Base-by-base conservation (phyloP, 768 basidiomycete genomes). In the Hygrophorus russula region DNA sequence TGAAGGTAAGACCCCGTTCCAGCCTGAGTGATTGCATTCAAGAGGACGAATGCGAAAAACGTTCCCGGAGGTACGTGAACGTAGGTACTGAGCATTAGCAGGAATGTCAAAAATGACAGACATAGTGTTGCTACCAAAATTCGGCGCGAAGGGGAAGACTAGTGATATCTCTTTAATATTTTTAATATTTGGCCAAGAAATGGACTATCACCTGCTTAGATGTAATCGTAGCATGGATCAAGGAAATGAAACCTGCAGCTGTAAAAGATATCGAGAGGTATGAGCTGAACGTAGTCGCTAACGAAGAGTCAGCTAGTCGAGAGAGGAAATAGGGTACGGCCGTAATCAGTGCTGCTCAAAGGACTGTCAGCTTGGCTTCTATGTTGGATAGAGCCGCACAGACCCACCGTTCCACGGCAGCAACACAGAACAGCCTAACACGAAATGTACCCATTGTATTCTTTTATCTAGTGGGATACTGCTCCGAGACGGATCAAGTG, bases 361-460 rank as follows among this genome's bases (percentile, higher is more conserved):
- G n/a, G n/a, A 19, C 20, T 36, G 29, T 29, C 5, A 36, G 36
- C 20, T 35, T 11, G n/a, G n/a, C n/a, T n/a, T 12, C 39, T 24
- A 1, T 11, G 17, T 9, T 29, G 13, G 7, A 32, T 13, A 19
- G 24, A 9, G n/a, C 19, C 44, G 20, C 9, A 14, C 17, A 31
- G 12, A 56, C 72, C 56, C 58, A 90, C 91, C 89, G 56, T 92
- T 94, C 91, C 91, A 96, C 20, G 87, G 81, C 13, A 96, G 61
- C 5, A 96, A 69, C 3, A 82, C 73, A 14, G 86, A 82, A 45
- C 81, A 81, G 2, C 91, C 89, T 13, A 92, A 60, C 17, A 83
- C 59, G 50, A 87, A 84, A 51, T 79, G 72, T 33, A 80, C 72
- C 77, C 80, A 81, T 39, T 64, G 59, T 52, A 80, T 69, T 36